phyloP scores from a whole-genome alignment of 2,329 filamentous ascomycete species.

The Paraphoma sp. region DNA sequence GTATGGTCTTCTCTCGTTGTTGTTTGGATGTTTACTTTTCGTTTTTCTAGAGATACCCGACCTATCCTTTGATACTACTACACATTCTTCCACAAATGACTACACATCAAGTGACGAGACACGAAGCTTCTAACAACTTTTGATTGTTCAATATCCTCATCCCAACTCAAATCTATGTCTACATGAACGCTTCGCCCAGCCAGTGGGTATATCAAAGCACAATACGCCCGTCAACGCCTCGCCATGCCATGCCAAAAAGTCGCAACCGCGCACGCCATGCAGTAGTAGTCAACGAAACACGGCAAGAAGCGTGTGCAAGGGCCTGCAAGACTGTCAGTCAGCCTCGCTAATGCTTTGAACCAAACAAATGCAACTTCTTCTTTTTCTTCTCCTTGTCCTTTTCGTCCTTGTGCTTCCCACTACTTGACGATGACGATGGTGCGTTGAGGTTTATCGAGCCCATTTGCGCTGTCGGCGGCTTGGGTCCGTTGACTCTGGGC shows the following conservation, averaged over 20 bases:
- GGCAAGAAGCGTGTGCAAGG: slow-evolving; percentile 11
- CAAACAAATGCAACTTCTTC: slow-evolving; percentile 66
- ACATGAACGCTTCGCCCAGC: slow-evolving; percentile 1
- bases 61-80: neutral
- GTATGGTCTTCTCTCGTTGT: too few species aligned
- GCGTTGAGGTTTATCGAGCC: slow-evolving; percentile 42
- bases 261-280: neutral
- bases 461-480: slow-evolving; percentile 44
- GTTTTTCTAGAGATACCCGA: neutral
- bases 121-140: too few species aligned
- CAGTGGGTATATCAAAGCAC: slow-evolving; percentile 3
- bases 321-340: slow-evolving; percentile 6
- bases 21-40: neutral
- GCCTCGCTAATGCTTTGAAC: slow-evolving; percentile 34
- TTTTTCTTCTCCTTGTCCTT: slow-evolving; percentile 51
- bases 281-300: slow-evolving; percentile 13
- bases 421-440: slow-evolving; percentile 20
- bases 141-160: neutral
- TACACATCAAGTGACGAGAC: too few species aligned
- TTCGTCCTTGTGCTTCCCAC: slow-evolving; percentile 25
- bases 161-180: neutral
- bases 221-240: slow-evolving; percentile 3
- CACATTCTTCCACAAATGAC: neutral
- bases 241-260: neutral
- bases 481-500: slow-evolving; percentile 31